Conservation (phyloP, 225 moss, liverwort and hornwort species). For the Thuidium tamariscinum region DNA sequence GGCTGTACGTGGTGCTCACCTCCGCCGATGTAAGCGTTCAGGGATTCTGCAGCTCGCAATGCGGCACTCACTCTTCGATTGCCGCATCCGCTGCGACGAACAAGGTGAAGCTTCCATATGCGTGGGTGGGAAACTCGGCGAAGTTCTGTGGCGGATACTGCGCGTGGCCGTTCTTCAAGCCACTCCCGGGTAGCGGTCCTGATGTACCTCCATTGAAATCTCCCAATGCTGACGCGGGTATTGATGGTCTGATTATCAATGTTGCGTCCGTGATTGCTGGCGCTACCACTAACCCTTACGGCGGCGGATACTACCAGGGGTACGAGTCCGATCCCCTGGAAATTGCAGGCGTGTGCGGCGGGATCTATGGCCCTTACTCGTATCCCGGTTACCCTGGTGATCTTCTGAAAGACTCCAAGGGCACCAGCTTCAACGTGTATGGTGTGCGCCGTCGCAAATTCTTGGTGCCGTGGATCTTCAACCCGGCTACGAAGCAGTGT, state of each 20-base stretch:
- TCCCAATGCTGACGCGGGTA: constrained; percentile 25
- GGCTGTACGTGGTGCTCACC: constrained; percentile 31
- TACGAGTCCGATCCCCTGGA: constrained; percentile 10
- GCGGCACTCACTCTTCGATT: constrained; percentile 22
- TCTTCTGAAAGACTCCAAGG: constrained; percentile 18
- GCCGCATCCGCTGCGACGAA: not conserved
- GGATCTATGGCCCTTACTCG: constrained; percentile 3
- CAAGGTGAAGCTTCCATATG: constrained; percentile 11
- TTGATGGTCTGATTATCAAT: constrained; percentile 46
- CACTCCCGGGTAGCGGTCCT: constrained; percentile 7
- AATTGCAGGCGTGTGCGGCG: constrained; percentile 20
- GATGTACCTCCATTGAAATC: constrained; percentile 15
- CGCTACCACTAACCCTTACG: constrained; percentile 25
- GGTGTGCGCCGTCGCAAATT: constrained; percentile 11
- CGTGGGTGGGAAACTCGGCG: constrained; percentile 30
- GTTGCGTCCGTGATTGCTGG: constrained; percentile 24
- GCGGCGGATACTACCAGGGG: constrained; percentile 31
- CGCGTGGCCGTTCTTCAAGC: constrained; percentile 43
- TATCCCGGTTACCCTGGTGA: constrained; percentile 32
- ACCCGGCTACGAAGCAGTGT: constrained; percentile 13
- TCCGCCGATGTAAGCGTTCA: constrained; percentile 19
- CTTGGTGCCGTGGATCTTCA: constrained; percentile 29
- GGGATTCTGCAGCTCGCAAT: constrained; percentile 39
- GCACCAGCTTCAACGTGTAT: constrained; percentile 33
- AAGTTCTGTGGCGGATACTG: constrained; percentile 37